A percentile compares a stretch with the other conserved stretches of the same genome.
Evolutionary conservation across 2,329 filamentous ascomycete species (phyloP).

Genomic region (Aspergillus caelatus): DNA sequence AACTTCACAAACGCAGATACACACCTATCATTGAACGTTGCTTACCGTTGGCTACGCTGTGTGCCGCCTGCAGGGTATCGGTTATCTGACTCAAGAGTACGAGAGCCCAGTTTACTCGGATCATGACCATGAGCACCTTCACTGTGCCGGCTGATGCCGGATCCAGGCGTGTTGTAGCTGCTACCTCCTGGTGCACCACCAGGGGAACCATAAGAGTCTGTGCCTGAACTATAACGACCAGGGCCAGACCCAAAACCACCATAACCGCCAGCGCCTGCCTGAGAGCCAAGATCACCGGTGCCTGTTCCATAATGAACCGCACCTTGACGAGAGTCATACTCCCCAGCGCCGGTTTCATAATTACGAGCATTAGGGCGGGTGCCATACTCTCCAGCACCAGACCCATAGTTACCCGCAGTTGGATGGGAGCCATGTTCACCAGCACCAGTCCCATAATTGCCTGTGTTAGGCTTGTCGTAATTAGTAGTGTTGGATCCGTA

Average conservation of each 20-base stretch:
- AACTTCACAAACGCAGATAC: not conserved
- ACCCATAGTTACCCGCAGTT: not conserved
- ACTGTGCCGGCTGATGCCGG: constrained; percentile 1
- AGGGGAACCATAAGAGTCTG: constrained; percentile 11
- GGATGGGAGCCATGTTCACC: constrained; percentile 41
- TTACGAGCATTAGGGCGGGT: constrained; percentile 54
- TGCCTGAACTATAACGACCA: constrained; percentile 20
- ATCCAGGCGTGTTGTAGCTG: constrained; percentile 15
- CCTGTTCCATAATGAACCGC: constrained; percentile 16
- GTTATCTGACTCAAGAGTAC: constrained; percentile 12
- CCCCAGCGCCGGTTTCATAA: constrained; percentile 28
- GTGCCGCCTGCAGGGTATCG: constrained; percentile 9
- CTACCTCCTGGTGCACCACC: constrained; percentile 14
- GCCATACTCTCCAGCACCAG: constrained; percentile 21
- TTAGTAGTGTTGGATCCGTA: constrained; percentile 15
- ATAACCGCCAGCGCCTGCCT: constrained; percentile 43
- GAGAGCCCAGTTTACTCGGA: constrained; percentile 15
- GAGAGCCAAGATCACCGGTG: constrained; percentile 2
- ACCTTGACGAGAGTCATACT: constrained; percentile 46
- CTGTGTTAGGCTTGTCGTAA: not conserved
- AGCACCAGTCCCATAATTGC: constrained; percentile 7
- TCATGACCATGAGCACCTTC: constrained; percentile 10
- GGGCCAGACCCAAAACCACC: constrained; percentile 32
- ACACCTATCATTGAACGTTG: not conserved
- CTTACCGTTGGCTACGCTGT: constrained; percentile 19